A percentile compares a stretch with the other conserved stretches of the same genome.
Evolutionary conservation across 2,329 filamentous ascomycete species (phyloP).

Genomic region (Alternaria panax): DNA sequence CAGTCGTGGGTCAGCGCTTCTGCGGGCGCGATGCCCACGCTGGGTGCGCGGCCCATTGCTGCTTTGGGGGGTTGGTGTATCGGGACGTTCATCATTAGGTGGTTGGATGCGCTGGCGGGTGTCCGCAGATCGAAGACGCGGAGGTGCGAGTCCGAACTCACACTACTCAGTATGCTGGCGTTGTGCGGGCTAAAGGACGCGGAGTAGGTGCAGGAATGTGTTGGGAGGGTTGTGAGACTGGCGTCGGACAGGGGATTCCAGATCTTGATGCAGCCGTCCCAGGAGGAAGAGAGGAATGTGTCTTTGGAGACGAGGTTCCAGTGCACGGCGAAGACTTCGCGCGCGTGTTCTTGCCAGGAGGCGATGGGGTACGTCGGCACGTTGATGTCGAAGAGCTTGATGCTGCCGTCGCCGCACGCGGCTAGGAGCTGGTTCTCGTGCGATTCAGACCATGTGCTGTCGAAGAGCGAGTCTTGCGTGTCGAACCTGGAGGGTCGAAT

Average conservation of each 20-base stretch:
- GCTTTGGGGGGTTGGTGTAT: slow-evolving; percentile 74
- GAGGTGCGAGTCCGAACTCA: slow-evolving; percentile 86
- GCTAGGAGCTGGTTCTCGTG: slow-evolving; percentile 94
- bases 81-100: slow-evolving; percentile 81
- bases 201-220: slow-evolving; percentile 93
- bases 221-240: slow-evolving; percentile 84
- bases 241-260: slow-evolving; percentile 82
- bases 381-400: slow-evolving; percentile 91
- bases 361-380: slow-evolving; percentile 85
- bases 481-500: slow-evolving; percentile 72
- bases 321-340: slow-evolving; percentile 89
- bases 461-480: slow-evolving; percentile 96
- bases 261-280: slow-evolving; percentile 96
- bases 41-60: slow-evolving; percentile 52
- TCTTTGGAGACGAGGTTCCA: slow-evolving; percentile 95
- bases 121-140: slow-evolving; percentile 92
- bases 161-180: slow-evolving; percentile 80
- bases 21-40: slow-evolving; percentile 64
- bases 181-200: slow-evolving; percentile 87
- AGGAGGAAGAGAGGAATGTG: slow-evolving; percentile 87
- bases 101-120: slow-evolving; percentile 84
- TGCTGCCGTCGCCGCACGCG: slow-evolving; percentile 89
- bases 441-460: slow-evolving; percentile 92
- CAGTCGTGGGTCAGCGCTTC: slow-evolving; percentile 96
- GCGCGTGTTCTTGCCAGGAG: slow-evolving; percentile 90